Evolutionary conservation across 441 rosid species (phyloP).

Genomic region (Jatropha podagrica): DNA sequence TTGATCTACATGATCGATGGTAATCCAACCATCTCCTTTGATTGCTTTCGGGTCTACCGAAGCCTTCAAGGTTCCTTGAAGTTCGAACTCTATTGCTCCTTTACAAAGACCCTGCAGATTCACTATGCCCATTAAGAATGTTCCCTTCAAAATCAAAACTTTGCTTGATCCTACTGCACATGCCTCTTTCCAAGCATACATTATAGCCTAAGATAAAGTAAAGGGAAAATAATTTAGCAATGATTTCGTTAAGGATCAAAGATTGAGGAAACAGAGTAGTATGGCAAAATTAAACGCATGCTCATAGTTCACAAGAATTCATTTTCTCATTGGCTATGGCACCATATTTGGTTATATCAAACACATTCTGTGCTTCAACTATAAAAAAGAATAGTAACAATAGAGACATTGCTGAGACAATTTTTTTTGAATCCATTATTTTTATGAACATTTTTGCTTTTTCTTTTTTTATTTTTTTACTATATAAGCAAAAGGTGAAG

Average conservation of each 20-base stretch:
- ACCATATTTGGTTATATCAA: neutral
- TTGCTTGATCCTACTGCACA: neutral
- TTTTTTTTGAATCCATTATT: too few species aligned
- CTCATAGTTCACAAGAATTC: neutral
- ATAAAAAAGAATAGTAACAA: neutral
- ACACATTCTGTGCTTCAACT: neutral
- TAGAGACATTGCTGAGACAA: too few species aligned
- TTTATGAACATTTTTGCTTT: too few species aligned
- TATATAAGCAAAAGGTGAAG: too few species aligned
- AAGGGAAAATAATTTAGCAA: neutral
- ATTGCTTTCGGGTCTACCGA: neutral
- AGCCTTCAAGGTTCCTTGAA: conserved; percentile 13
- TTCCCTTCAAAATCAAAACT: conserved; percentile 7
- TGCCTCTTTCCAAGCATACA: conserved; percentile 5
- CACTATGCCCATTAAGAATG: neutral
- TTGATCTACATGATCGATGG: conserved; percentile 22
- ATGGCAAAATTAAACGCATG: neutral
- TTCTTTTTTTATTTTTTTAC: too few species aligned
- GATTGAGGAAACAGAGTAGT: neutral
- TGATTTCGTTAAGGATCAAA: neutral
- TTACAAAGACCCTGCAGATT: neutral
- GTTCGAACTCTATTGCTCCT: neutral
- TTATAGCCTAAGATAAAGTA: neutral
- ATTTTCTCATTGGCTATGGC: neutral
- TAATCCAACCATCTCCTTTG: conserved; percentile 35